Evolutionary conservation across 2,329 filamentous ascomycete species (phyloP).

Genomic region (Alternaria burnsii): DNA sequence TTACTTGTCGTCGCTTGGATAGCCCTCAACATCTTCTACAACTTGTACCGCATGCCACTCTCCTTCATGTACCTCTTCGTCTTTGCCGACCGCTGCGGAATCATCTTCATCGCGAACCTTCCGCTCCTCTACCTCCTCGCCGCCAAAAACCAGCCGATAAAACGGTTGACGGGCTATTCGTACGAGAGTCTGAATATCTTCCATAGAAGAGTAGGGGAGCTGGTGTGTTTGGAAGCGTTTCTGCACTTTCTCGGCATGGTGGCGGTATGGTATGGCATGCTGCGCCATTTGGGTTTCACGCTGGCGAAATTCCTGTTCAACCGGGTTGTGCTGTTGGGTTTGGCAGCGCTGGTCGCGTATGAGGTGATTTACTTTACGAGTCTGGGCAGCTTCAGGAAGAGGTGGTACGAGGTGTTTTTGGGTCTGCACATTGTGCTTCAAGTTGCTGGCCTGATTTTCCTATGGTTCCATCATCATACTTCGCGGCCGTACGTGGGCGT

Average conservation of each 20-base stretch:
- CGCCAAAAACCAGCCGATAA: constrained; percentile 72
- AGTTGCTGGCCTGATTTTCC: constrained; percentile 61
- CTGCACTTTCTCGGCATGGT: constrained; percentile 66
- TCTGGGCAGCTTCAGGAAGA: constrained; percentile 65
- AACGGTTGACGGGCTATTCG: constrained; percentile 67
- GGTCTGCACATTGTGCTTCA: constrained; percentile 67
- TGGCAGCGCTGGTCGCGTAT: constrained; percentile 66
- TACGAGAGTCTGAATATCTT: constrained; percentile 73
- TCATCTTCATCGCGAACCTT: constrained; percentile 62
- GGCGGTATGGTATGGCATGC: constrained; percentile 61
- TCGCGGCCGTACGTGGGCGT: constrained; percentile 62
- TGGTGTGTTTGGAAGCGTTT: constrained; percentile 67
- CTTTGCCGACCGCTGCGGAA: constrained; percentile 66
- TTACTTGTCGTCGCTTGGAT: constrained; percentile 62
- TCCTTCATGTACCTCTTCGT: constrained; percentile 62
- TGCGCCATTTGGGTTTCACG: constrained; percentile 60
- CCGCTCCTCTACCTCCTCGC: constrained; percentile 68
- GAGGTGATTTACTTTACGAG: constrained; percentile 70
- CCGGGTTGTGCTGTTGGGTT: constrained; percentile 62
- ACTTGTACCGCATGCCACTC: constrained; percentile 62
- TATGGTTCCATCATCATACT: constrained; percentile 67
- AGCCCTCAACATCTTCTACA: constrained; percentile 66
- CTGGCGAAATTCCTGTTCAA: constrained; percentile 61
- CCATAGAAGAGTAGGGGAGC: constrained; percentile 69
- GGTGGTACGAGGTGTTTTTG: constrained; percentile 71